Percentiles rank a stretch among this genome's conserved stretches.
These are phyloP conservation scores for Sugiyamaella qingdaonensis DNA, from an alignment of 805 yeast genomes.

Conservation along the genomic window DNA sequence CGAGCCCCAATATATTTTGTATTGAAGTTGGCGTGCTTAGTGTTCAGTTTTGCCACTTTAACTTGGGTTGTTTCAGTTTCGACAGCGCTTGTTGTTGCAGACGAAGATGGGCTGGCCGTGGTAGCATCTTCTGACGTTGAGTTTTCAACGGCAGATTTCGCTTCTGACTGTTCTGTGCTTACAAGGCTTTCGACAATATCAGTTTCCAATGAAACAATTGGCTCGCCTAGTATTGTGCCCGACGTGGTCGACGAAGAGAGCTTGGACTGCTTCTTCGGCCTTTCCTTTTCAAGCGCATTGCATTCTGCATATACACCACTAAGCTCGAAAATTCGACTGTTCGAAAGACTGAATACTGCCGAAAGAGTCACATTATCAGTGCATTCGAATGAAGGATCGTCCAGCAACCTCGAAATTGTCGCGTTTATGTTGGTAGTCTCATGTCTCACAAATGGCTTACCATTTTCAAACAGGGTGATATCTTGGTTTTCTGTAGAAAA, in stretches of 20 bases:
- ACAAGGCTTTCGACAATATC: slow-evolving; percentile 1
- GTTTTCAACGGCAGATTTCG: background rate
- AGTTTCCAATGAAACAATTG: too few species aligned
- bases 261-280: slow-evolving; percentile 3
- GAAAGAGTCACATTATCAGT: slow-evolving; percentile 12
- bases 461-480: slow-evolving; percentile 39
- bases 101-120: background rate
- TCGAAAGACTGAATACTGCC: slow-evolving; percentile 17
- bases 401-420: slow-evolving; percentile 26
- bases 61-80: slow-evolving; percentile 15
- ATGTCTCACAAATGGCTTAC: slow-evolving; percentile 31
- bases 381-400: slow-evolving; percentile 19
- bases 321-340: slow-evolving; percentile 21
- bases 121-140: background rate
- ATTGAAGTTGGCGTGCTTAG: background rate
- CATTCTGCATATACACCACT: slow-evolving; percentile 12
- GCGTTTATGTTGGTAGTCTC: slow-evolving; percentile 24
- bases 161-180: slow-evolving; percentile 1
- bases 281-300: slow-evolving; percentile 2
- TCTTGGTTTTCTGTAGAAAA: slow-evolving; percentile 28
- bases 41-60: slow-evolving; percentile 7
- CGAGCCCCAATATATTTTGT: slow-evolving; percentile 39
- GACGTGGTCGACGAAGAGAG: background rate
- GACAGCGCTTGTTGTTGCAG: slow-evolving; percentile 20
- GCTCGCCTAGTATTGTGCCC: background rate